Evolutionary conservation across 371 early-diverging fungal species (phyloP).

Genomic region (Mucor lusitanicus): DNA sequence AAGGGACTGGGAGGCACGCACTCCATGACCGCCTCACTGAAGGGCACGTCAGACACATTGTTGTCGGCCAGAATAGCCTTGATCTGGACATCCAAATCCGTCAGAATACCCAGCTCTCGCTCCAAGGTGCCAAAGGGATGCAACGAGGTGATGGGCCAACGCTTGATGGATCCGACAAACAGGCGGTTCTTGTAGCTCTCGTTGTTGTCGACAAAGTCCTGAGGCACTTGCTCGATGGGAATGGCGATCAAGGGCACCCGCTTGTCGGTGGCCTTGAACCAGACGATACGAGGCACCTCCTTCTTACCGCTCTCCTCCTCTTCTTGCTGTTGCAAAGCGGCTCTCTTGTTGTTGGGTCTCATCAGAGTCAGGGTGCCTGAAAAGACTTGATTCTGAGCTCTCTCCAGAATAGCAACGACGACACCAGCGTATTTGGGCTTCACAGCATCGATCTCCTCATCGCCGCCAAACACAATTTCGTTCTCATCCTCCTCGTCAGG

Average conservation of each 20-base stretch:
- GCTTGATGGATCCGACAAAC: slow-evolving; percentile 66
- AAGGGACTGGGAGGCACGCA: slow-evolving; percentile 37
- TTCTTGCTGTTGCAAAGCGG: too few relatives aligned
- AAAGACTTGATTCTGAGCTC: slow-evolving; percentile 66
- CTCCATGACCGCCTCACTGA: slow-evolving; percentile 72
- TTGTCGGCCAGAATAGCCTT: slow-evolving; percentile 74
- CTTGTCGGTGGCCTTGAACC: slow-evolving; percentile 87
- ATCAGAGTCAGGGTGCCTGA: slow-evolving; percentile 61
- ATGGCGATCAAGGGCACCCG: slow-evolving; percentile 82
- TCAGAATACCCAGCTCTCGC: slow-evolving; percentile 64
- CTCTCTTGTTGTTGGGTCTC: slow-evolving; percentile 63
- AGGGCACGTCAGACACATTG: slow-evolving; percentile 66
- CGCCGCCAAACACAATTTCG: slow-evolving; percentile 55
- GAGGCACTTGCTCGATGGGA: slow-evolving; percentile 69
- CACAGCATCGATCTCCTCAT: slow-evolving; percentile 54
- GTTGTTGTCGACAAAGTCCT: slow-evolving; percentile 66
- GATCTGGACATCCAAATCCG: too few relatives aligned
- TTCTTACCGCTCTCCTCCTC: slow-evolving; percentile 24
- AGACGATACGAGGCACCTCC: slow-evolving; percentile 61
- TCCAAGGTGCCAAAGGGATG: slow-evolving; percentile 77
- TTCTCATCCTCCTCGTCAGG: slow-evolving; percentile 56
- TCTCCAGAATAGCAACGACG: slow-evolving; percentile 68
- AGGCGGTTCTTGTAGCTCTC: slow-evolving; percentile 52
- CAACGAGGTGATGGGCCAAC: slow-evolving; percentile 73
- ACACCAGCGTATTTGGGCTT: slow-evolving; percentile 68